Evolutionary conservation across 345 rosid species (phyloP).

Genomic region (Eucalyptus globulus): DNA sequence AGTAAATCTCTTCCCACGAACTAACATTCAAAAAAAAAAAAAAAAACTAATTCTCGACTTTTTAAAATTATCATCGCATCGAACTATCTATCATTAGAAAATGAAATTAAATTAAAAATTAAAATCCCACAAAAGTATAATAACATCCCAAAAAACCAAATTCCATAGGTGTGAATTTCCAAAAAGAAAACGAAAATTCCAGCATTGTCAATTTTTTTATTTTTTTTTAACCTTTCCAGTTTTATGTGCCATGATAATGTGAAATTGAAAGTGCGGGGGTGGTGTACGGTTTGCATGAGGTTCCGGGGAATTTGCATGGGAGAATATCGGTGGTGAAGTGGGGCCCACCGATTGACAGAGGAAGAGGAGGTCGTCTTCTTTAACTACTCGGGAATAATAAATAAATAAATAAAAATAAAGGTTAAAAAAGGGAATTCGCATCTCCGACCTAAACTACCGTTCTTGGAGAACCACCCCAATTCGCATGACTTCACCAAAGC

Average conservation of each 20-base stretch:
- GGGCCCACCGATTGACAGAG: neutral
- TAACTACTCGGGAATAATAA: neutral
- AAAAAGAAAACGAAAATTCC: neutral
- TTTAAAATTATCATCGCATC: accelerated
- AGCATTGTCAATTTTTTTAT: too few relatives aligned
- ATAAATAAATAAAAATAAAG: neutral
- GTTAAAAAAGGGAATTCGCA: neutral
- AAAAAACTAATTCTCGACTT: neutral
- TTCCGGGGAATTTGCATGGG: neutral
- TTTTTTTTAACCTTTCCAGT: neutral
- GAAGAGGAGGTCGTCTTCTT: neutral
- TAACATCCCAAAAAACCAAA: neutral
- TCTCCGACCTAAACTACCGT: neutral
- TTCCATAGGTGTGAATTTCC: neutral
- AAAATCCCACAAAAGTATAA: neutral
- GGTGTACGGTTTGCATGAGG: neutral
- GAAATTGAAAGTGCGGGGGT: neutral
- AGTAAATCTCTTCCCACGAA: neutral
- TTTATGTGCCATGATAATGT: neutral
- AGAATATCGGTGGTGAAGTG: neutral
- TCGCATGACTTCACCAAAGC: neutral
- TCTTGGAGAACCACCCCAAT: neutral
- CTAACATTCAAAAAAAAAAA: neutral
- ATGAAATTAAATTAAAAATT: neutral
- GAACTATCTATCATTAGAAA: neutral